Evolutionary conservation across 139 green algal species (phyloP).

Genomic region (Tetradesmus lagerheimii): DNA sequence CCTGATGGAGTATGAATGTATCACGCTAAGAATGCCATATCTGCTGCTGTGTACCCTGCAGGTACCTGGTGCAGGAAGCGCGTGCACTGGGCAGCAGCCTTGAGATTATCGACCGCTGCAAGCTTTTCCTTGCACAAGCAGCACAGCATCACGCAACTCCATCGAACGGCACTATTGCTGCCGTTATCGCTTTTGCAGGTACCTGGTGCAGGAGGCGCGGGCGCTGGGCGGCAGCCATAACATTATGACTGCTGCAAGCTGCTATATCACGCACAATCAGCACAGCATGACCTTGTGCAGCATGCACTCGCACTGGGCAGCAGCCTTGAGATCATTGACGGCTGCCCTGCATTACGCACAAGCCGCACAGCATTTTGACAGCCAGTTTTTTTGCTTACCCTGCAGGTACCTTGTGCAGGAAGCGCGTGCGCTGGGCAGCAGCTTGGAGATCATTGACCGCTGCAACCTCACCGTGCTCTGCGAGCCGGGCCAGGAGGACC

Average conservation of each 20-base stretch:
- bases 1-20: too few relatives aligned
- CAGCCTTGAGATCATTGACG: constrained; percentile 90
- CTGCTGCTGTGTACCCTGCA: constrained; percentile 32
- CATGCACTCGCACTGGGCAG: constrained; percentile 75
- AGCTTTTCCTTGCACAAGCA: too few relatives aligned
- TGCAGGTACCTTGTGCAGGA: constrained; percentile 86
- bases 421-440: constrained; percentile 75
- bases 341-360: constrained; percentile 78
- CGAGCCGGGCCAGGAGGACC: constrained; percentile 94
- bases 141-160: too few relatives aligned
- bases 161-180: too few relatives aligned
- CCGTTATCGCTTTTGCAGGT: not conserved
- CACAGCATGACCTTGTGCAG: constrained; percentile 89
- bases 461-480: constrained; percentile 99
- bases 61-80: constrained; percentile 87
- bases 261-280: too few relatives aligned
- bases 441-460: constrained; percentile 91
- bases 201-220: not conserved
- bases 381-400: too few relatives aligned
- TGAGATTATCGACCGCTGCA: constrained; percentile 96
- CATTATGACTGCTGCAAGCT: not conserved
- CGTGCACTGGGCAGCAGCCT: constrained; percentile 73
- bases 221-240: not conserved
- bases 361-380: too few relatives aligned
- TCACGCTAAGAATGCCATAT: too few relatives aligned